Base-by-base conservation (phyloP, 1,139 yeast species). In the Debaryomyces sp. region DNA sequence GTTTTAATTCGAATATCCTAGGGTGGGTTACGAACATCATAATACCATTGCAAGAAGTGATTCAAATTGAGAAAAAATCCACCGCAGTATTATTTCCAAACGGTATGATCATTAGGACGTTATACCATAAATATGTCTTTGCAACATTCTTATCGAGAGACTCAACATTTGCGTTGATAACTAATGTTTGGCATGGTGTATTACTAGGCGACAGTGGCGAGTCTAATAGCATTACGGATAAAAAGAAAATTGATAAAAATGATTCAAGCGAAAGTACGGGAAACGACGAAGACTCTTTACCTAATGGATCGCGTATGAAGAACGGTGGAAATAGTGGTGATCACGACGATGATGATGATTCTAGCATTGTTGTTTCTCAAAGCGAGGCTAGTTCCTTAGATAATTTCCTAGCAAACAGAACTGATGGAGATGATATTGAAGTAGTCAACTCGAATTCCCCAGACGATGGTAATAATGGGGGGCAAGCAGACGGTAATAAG, bases 31-130 rank as follows among this genome's bases (percentile, higher is more conserved):
- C 91, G 6, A 81, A 83, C 53, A 62, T 86, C 26, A 64, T 78
- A n/a, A 80, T 87, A 6, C 88, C 91, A 1, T 72, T 87, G 45
- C 83, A 78, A 51, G 91, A 87, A 56, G 84, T 87, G 36, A 81
- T 85, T 18, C 86, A 84, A 57, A 79, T 87, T 40, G 91, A 85
- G 58, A 87, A 87, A 64, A 83, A 81, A 58, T 78, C 84, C 5
- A 86, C 92, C 0, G 90, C 91, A 0, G 87, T 82, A 2, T 70
- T 87, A 22, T 85, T 87, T 53, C 92, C 91, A 10, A 87, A 87
- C 61, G 91, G 90, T 3, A 82, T 88, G 62, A 81, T 84, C 33
- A 78, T 88, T 30, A 78, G 84, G 50, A 87, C 94, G 0, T 69
- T 87, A 49, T 90, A 87, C 58, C 86, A 85, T 45, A 84, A 82